Evolutionary conservation across 768 basidiomycete species (phyloP).

Genomic region (Ephemerocybe angulata): DNA sequence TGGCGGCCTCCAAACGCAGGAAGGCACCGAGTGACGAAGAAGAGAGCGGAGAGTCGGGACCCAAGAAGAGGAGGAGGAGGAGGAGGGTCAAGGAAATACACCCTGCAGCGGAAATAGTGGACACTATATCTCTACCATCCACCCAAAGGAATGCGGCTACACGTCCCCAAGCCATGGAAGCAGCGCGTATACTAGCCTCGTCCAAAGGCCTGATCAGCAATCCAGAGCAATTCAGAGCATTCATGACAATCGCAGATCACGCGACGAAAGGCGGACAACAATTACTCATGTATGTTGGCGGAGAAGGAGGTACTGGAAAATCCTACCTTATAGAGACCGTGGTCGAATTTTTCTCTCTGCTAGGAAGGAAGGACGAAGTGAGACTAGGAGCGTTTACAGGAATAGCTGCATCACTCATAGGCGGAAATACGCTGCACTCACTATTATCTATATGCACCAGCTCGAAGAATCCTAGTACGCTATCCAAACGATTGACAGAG

Average conservation of each 20-base stretch:
- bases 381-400: constrained; percentile 14
- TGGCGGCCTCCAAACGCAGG: too few species aligned
- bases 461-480: too few species aligned
- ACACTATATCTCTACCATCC: too few species aligned
- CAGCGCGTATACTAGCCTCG: not conserved
- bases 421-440: too few species aligned
- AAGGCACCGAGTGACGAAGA: too few species aligned
- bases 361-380: constrained; percentile 1
- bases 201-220: constrained; percentile 6
- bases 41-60: too few species aligned
- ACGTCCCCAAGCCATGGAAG: too few species aligned
- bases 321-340: constrained; percentile 14
- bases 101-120: too few species aligned
- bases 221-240: constrained; percentile 9
- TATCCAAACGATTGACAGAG: too few species aligned
- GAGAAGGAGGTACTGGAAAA: constrained; percentile 17
- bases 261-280: constrained; percentile 1
- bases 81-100: too few species aligned
- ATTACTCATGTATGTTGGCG: constrained; percentile 11
- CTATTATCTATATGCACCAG: constrained; percentile 15
- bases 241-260: constrained; percentile 3
- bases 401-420: constrained; percentile 14
- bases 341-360: constrained; percentile 4
- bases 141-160: too few species aligned
- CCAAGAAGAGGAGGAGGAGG: too few species aligned